Base-by-base conservation (phyloP, 805 yeast genomes). In the Candida railenensis region DNA sequence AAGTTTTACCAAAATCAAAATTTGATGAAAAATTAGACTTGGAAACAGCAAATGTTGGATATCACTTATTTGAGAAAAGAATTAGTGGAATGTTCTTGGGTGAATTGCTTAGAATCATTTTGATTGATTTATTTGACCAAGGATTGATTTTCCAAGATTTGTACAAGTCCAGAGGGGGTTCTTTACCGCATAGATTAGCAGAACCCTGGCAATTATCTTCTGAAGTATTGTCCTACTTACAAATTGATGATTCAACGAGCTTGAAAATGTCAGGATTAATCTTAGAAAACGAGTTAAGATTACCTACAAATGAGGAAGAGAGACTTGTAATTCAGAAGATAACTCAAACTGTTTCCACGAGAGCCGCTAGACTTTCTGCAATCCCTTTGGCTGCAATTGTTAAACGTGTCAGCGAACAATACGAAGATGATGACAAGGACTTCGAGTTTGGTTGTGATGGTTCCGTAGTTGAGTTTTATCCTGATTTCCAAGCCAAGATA, bases 361-460 rank as follows among this genome's bases (percentile, higher is more conserved):
- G 99, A 62, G 88, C 97, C n/a, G 97, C 97, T 0, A 83, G 81
- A 54, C 76, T 92, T 48, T 81, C 96, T 3, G 91, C 96, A 16
- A 85, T 90, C 40, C 96, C 97, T 47, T 74, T 92, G 47, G 92
- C 96, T 28, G 97, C 94, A 2, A 78, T 92, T 47, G 85, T 91
- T 1, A 76, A 74, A 43, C 85, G 92, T 14, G 78, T 90, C 43
- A 77, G 78, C 40, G 81, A 77, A 45, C 71, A 71, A 39, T 87
- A 85, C 56, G 40, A 55, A n/a, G 58, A 65, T 45, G 72, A 66
- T 40, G 58, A 56, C 37, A 81, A 79, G 50, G 88, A 84, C 58
- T 89, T 92, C 43, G 98, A 92, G 64, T 81, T 94, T 53, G 98
- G 97, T 48, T 91, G 91, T 49, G 98, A 92, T 66, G 99, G 99